phyloP scores from a whole-genome alignment of 2,329 filamentous ascomycete species.

The Salinomyces thailandicus region DNA sequence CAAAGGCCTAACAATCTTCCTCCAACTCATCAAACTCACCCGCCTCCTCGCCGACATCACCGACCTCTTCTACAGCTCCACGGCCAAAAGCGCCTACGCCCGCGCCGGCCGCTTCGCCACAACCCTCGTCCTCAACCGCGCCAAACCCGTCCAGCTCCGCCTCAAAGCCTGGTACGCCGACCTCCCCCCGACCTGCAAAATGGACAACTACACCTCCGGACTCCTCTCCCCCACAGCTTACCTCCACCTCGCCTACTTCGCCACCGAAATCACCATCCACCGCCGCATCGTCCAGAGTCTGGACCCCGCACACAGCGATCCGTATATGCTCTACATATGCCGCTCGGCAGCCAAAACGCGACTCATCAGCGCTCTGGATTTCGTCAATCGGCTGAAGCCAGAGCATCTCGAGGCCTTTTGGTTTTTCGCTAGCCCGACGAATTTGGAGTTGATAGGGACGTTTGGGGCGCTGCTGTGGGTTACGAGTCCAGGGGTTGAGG shows the following conservation, averaged over 20 bases:
- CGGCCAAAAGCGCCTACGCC: conserved; percentile 59
- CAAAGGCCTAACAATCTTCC: conserved; percentile 59
- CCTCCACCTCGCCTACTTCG: conserved; percentile 85
- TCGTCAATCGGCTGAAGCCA: conserved; percentile 83
- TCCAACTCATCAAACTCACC: conserved; percentile 64
- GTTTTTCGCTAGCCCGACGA: conserved; percentile 79
- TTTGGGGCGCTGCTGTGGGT: conserved; percentile 87
- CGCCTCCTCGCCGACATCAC: conserved; percentile 69
- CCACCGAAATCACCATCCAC: conserved; percentile 87
- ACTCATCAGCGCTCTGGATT: conserved; percentile 92
- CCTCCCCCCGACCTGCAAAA: conserved; percentile 52
- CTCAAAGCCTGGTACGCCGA: conserved; percentile 72
- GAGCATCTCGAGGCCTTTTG: conserved; percentile 84
- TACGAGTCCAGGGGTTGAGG: conserved; percentile 74
- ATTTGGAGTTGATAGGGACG: conserved; percentile 89
- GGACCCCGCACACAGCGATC: conserved; percentile 44
- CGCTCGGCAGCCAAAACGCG: conserved; percentile 88
- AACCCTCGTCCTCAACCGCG: conserved; percentile 60
- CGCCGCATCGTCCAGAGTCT: conserved; percentile 81
- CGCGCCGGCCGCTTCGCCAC: conserved; percentile 60
- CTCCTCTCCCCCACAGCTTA: conserved; percentile 45
- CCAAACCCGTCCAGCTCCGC: conserved; percentile 73
- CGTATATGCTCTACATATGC: conserved; percentile 83
- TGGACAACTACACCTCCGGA: conserved; percentile 43
- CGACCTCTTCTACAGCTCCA: conserved; percentile 71